These are phyloP conservation scores for Paramecium sonneborni DNA, from an alignment of 73 alveolate species.

Conservation along the genomic window DNA sequence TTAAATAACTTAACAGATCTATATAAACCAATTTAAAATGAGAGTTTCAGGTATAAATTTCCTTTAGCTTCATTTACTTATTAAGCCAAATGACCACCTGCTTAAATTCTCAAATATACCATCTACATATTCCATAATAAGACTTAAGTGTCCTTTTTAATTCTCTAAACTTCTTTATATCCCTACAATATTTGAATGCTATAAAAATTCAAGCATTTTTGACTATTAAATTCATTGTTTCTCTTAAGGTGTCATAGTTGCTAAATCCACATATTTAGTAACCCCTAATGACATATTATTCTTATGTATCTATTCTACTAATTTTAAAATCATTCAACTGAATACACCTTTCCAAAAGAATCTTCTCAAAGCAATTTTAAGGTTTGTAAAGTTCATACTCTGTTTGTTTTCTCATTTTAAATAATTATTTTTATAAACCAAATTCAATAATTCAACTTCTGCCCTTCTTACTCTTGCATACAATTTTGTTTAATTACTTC, in stretches of 20 bases:
- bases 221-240: slow-evolving; percentile 81
- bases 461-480: slow-evolving; percentile 88
- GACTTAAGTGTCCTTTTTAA: slow-evolving; percentile 82
- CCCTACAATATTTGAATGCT: slow-evolving; percentile 94
- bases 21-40: slow-evolving; percentile 86
- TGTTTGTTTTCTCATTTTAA: slow-evolving; percentile 91
- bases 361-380: slow-evolving; percentile 78
- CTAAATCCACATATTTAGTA: slow-evolving; percentile 78
- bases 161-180: slow-evolving; percentile 82
- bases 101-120: slow-evolving; percentile 64
- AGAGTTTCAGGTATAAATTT: slow-evolving; percentile 80
- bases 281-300: slow-evolving; percentile 71
- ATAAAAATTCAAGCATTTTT: slow-evolving; percentile 70
- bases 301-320: slow-evolving; percentile 69
- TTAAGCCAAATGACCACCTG: slow-evolving; percentile 71
- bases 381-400: slow-evolving; percentile 75
- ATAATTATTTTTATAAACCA: slow-evolving; percentile 92
- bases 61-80: slow-evolving; percentile 69
- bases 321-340: slow-evolving; percentile 73
- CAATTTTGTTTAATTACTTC: slow-evolving; percentile 79
- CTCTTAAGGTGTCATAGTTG: slow-evolving; percentile 76
- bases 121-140: slow-evolving; percentile 94
- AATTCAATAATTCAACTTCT: slow-evolving; percentile 88
- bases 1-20: slow-evolving; percentile 92
- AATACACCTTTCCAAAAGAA: slow-evolving; percentile 77